phyloP scores from a whole-genome alignment of 805 yeast genomes.

The Candida mattraensis region DNA sequence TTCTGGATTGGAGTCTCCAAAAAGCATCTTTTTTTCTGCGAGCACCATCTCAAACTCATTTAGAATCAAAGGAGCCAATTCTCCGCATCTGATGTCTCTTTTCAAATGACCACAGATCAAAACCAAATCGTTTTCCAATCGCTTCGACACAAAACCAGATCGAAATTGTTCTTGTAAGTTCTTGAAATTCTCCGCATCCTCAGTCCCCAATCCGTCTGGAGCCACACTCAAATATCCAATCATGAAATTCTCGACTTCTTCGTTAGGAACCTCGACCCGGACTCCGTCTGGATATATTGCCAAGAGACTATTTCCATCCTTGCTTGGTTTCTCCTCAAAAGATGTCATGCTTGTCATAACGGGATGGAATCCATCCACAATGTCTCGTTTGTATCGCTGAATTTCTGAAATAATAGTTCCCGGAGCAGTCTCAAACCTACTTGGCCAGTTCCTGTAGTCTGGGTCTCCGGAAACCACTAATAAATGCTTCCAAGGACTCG shows the following conservation, averaged over 20 bases:
- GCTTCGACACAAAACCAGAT: slow-evolving; percentile 12
- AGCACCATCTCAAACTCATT: slow-evolving; percentile 51
- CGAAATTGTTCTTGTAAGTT: slow-evolving; percentile 14
- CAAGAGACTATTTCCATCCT: slow-evolving; percentile 26
- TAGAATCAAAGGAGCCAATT: slow-evolving; percentile 56
- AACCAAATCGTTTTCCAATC: slow-evolving; percentile 35
- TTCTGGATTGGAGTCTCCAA: slow-evolving; percentile 20
- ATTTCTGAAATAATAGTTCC: slow-evolving; percentile 44
- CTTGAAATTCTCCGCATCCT: slow-evolving; percentile 8
- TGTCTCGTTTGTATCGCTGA: slow-evolving; percentile 32
- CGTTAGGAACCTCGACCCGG: slow-evolving; percentile 36
- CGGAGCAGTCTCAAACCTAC: slow-evolving; percentile 50
- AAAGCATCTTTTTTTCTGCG: slow-evolving; percentile 32
- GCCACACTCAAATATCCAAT: slow-evolving; percentile 41
- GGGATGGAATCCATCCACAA: slow-evolving; percentile 47
- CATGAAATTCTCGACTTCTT: slow-evolving; percentile 37
- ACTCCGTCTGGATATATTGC: slow-evolving; percentile 54
- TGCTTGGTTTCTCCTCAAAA: slow-evolving; percentile 19
- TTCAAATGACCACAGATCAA: slow-evolving; percentile 66
- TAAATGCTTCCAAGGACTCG: slow-evolving; percentile 55
- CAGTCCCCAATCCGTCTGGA: slow-evolving; percentile 15
- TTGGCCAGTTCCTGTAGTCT: slow-evolving; percentile 43
- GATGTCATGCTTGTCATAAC: slow-evolving; percentile 49
- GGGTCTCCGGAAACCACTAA: slow-evolving; percentile 47
- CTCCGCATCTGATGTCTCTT: slow-evolving; percentile 68